Evolutionary conservation across 768 basidiomycete species (phyloP), one percentile per base, ranked within the genome.

Genomic region (Dioszegia hungarica): DNA sequence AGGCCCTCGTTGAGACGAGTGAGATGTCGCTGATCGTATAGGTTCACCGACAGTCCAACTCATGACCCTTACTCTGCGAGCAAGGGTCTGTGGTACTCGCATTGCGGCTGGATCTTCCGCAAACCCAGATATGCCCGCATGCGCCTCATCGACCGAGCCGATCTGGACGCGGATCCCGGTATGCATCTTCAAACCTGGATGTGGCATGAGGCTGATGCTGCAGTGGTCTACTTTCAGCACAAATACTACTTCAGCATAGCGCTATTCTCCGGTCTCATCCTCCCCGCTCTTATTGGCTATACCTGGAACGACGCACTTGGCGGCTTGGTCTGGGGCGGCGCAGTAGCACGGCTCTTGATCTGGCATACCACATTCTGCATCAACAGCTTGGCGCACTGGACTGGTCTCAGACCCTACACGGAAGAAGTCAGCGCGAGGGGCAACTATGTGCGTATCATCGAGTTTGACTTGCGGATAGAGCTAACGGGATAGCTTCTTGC

Each of bases 81-180:
- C 0, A 79, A 81, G 25, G 88, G 89, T 0, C 74, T 90, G 1
- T 80, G 86, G 49, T 88, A 83, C 68, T 86, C 87, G 5, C 88
- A 89, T 63, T 82, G 89, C 79, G 89, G 88, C 1, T 90, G 89
- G 88, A 89, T 89, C 65, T 89, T 90, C 73, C 84, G 79, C 78
- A 87, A 88, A 72, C 83, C 86, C 1, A 80, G 67, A 1, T 89
- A 89, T 67, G 78, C 81, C 27, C 79, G 82, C 20, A 77, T 89
- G 78, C 78, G 80, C 37, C 71, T 83, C 9, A 82, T 90, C 29
- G 87, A 89, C 56, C 78, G 81, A 49, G 81, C 81, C 15, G 87
- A 90, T 64, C 79, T 89, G 11, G 83, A 86, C 27, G 76, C 75
- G 24, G 88, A 89, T 70, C 82, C 83, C 39, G 84, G 87, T 86